Percentiles rank a stretch among this genome's conserved stretches.
phyloP scores from a whole-genome alignment of 2,329 filamentous ascomycete species.

The Stemphylium beticola region DNA sequence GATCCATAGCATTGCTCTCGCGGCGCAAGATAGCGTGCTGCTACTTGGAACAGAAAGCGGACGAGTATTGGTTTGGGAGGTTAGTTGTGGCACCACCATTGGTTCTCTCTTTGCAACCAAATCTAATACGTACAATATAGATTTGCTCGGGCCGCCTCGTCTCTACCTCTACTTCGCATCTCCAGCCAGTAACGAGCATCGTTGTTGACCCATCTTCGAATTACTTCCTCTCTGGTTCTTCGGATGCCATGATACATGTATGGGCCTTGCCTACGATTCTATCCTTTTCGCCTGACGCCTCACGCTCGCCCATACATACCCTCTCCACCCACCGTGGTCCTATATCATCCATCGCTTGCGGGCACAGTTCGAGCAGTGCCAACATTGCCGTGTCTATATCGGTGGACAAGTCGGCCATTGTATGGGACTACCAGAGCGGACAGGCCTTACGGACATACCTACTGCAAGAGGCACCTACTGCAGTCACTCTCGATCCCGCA shows the following conservation, averaged over 20 bases:
- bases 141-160: conserved; percentile 77
- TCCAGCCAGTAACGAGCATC: conserved; percentile 80
- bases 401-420: conserved; percentile 84
- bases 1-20: conserved; percentile 77
- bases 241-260: conserved; percentile 89
- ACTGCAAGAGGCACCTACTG: conserved; percentile 74
- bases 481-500: conserved; percentile 78
- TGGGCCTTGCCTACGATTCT: conserved; percentile 84
- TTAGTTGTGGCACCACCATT: conserved; percentile 50
- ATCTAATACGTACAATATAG: conserved; percentile 50
- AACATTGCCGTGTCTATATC: conserved; percentile 86
- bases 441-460: conserved; percentile 80
- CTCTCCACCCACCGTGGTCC: conserved; percentile 78
- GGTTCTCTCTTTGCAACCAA: not conserved
- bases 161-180: conserved; percentile 76
- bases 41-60: conserved; percentile 84
- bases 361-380: conserved; percentile 72
- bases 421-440: conserved; percentile 90
- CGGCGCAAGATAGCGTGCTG: conserved; percentile 70
- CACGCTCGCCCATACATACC: conserved; percentile 73
- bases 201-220: conserved; percentile 72
- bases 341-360: conserved; percentile 68
- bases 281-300: conserved; percentile 61
- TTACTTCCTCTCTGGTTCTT: conserved; percentile 77
- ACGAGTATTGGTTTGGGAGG: conserved; percentile 91